Evolutionary conservation across 73 alveolate genomes (phyloP).

Genomic region (Symbiodinium pilosum): DNA sequence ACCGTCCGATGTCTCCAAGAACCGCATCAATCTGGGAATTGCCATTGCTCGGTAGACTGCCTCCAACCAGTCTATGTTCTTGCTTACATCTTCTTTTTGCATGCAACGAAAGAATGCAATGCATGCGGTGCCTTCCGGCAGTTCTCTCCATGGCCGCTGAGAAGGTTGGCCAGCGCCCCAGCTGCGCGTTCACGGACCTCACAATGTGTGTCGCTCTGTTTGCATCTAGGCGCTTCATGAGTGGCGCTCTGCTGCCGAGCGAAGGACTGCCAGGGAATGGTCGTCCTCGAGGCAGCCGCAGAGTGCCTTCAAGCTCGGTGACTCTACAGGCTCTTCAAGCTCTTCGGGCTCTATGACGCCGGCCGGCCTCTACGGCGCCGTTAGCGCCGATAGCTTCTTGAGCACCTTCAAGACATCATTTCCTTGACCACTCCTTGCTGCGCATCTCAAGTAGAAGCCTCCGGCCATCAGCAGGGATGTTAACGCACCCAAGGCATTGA

Average conservation of each 20-base stretch:
- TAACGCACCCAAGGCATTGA: conserved; percentile 45
- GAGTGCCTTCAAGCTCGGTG: background rate
- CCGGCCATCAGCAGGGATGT: conserved; percentile 39
- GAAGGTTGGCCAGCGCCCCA: conserved; percentile 43
- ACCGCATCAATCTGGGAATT: conserved; percentile 32
- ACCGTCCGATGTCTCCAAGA: conserved; percentile 9
- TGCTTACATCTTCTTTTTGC: background rate
- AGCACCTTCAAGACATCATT: background rate
- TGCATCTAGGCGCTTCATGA: too few species aligned
- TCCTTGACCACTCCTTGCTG: background rate
- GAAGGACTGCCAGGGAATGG: background rate
- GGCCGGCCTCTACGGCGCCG: conserved; percentile 58
- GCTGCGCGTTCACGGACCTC: conserved; percentile 49
- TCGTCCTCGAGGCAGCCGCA: conserved; percentile 46
- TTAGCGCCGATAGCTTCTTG: conserved; percentile 75
- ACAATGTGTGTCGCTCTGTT: background rate
- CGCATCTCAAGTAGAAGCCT: background rate
- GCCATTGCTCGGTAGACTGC: conserved; percentile 45
- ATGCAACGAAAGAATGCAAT: background rate
- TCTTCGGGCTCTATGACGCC: background rate
- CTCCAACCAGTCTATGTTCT: background rate
- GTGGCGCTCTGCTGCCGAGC: background rate
- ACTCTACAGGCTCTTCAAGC: too few species aligned
- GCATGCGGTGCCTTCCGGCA: conserved; percentile 15
- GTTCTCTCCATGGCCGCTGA: conserved; percentile 71